These are phyloP conservation scores for Hemileccinum rubropunctum DNA, from an alignment of 768 basidiomycete genomes.

Conservation along the genomic window DNA sequence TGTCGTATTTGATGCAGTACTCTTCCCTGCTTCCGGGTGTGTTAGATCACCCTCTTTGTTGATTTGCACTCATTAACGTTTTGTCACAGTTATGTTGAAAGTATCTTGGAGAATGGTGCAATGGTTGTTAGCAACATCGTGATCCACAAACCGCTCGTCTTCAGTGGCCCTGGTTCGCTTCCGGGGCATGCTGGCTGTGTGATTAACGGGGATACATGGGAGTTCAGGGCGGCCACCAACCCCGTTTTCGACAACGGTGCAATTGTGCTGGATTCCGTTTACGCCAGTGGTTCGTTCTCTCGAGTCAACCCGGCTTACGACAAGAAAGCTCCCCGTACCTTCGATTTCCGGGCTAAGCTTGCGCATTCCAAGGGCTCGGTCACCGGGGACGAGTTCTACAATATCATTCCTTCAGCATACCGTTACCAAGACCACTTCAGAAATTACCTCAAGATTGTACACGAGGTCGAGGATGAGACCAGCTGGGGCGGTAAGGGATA, in stretches of 20 bases:
- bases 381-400: slow-evolving; percentile 20
- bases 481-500: slow-evolving; percentile 29
- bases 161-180: slow-evolving; percentile 11
- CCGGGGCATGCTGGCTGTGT: slow-evolving; percentile 27
- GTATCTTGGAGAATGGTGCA: slow-evolving; percentile 33
- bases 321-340: slow-evolving; percentile 16
- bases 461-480: slow-evolving; percentile 26
- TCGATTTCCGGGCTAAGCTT: slow-evolving; percentile 24
- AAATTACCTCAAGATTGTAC: slow-evolving; percentile 27
- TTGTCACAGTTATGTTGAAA: slow-evolving; percentile 22
- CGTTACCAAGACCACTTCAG: slow-evolving; percentile 24
- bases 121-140: slow-evolving; percentile 26
- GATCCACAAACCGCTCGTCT: slow-evolving; percentile 31
- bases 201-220: slow-evolving; percentile 27
- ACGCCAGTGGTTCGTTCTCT: slow-evolving; percentile 29
- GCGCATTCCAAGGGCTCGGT: slow-evolving; percentile 15
- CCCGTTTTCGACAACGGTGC: slow-evolving; percentile 21
- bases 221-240: slow-evolving; percentile 28
- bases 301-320: slow-evolving; percentile 27
- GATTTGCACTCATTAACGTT: slow-evolving; percentile 1
- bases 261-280: slow-evolving; percentile 29
- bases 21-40: slow-evolving; percentile 47
- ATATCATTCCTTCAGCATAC: slow-evolving; percentile 17
- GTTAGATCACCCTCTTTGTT: slow-evolving; percentile 15
- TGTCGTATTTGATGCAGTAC: slow-evolving; percentile 42